Percentiles rank a stretch among this genome's conserved stretches.
These are phyloP conservation scores for Sugiyamaella grinbergsii DNA, from an alignment of 1,139 yeast genomes.

Conservation along the genomic window DNA sequence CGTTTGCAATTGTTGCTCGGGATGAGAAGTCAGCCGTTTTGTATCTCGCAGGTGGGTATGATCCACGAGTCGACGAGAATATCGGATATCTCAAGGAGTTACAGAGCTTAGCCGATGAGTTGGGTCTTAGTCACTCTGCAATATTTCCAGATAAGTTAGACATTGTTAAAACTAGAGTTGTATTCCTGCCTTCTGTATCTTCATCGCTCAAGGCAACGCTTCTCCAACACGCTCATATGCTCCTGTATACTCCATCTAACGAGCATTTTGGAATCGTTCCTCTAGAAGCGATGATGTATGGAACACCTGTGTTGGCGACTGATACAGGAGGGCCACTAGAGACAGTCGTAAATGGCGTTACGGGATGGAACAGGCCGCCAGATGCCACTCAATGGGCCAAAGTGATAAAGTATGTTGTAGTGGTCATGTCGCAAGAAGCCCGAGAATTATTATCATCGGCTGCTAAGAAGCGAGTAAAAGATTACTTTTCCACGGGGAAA, in stretches of 20 bases:
- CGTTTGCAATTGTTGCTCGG: slow-evolving; percentile 46
- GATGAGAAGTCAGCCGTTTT: slow-evolving; percentile 42
- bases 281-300: slow-evolving; percentile 84
- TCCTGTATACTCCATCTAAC: slow-evolving; percentile 84
- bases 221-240: slow-evolving; percentile 56
- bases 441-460: slow-evolving; percentile 48
- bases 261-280: slow-evolving; percentile 99
- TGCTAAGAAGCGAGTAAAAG: slow-evolving; percentile 56
- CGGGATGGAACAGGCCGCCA: slow-evolving; percentile 74
- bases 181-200: slow-evolving; percentile 80
- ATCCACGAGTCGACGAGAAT: slow-evolving; percentile 72
- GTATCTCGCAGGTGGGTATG: slow-evolving; percentile 92
- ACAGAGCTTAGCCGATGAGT: slow-evolving; percentile 49
- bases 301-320: slow-evolving; percentile 82
- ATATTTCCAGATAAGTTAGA: slow-evolving; percentile 18
- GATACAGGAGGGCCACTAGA: slow-evolving; percentile 94
- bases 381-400: slow-evolving; percentile 64
- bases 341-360: slow-evolving; percentile 63
- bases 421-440: slow-evolving; percentile 40
- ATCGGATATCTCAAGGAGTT: slow-evolving; percentile 69
- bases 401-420: slow-evolving; percentile 52
- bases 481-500: slow-evolving; percentile 59
- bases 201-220: slow-evolving; percentile 66
- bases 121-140: slow-evolving; percentile 21
- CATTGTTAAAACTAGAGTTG: slow-evolving; percentile 46